Evolutionary conservation across 2,329 filamentous ascomycete species (phyloP).

Genomic region (Arthrinium puccinioides): DNA sequence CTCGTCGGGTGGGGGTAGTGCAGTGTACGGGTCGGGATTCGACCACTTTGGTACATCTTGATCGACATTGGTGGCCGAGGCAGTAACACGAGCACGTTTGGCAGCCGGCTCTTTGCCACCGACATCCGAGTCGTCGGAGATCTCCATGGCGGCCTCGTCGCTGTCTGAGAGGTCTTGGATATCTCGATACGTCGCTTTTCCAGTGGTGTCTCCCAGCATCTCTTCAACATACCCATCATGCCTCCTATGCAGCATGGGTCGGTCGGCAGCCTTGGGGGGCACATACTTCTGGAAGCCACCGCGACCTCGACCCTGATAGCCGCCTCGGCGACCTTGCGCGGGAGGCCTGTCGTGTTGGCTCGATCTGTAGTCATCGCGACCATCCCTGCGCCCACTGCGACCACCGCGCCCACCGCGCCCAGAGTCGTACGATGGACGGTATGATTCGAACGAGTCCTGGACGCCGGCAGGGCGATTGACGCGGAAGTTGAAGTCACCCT

Average conservation of each 20-base stretch:
- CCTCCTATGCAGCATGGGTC: slow-evolving; percentile 39
- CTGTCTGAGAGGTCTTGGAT: slow-evolving; percentile 55
- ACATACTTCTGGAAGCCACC: not conserved
- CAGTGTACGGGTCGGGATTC: slow-evolving; percentile 91
- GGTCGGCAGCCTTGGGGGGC: slow-evolving; percentile 13
- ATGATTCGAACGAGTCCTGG: slow-evolving; percentile 25
- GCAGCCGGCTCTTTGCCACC: slow-evolving; percentile 33
- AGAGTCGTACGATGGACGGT: slow-evolving; percentile 16
- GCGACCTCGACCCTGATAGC: not conserved
- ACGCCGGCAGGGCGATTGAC: slow-evolving; percentile 44
- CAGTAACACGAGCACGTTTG: slow-evolving; percentile 32
- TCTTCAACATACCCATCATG: slow-evolving; percentile 35
- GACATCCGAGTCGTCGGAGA: slow-evolving; percentile 41
- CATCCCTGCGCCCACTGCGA: slow-evolving; percentile 5
- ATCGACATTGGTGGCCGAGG: slow-evolving; percentile 26
- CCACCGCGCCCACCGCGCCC: slow-evolving; percentile 4
- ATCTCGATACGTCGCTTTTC: slow-evolving; percentile 43
- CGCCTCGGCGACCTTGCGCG: not conserved
- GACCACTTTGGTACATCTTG: slow-evolving; percentile 72
- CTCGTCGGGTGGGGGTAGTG: slow-evolving; percentile 72
- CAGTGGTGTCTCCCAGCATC: slow-evolving; percentile 36
- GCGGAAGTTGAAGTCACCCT: slow-evolving; percentile 50
- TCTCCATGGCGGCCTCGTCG: slow-evolving; percentile 58
- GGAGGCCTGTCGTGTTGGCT: not conserved
- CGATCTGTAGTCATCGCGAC: not conserved